Evolutionary conservation across 2,329 filamentous ascomycete species (phyloP), one percentile per base, ranked within the genome.

Genomic region (Calonectria honghensis): DNA sequence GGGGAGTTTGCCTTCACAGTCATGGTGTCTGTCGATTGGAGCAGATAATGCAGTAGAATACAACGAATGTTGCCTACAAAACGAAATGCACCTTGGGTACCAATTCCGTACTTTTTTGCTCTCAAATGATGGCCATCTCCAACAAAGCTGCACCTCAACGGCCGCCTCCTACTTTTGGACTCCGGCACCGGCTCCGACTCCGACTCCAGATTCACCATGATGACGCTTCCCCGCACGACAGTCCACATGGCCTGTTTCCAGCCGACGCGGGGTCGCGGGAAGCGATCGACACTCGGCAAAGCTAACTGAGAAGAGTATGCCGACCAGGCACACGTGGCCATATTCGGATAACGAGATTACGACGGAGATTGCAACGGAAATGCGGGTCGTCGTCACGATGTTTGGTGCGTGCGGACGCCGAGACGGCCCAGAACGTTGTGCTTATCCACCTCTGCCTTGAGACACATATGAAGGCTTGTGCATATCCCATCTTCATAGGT

Each of bases 231-330:
- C 57, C 57, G 57, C 57, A 63, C 39, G 20, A 27, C 32, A 24
- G 27, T 41, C 57, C 24, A 63, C 57, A 63, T 41, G 57, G 57
- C 24, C 24, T 61, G 24, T 61, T 61, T 27, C n/a, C 35, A 37
- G 35, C 57, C 57, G 57, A 41, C 57, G 57, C 57, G 57, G 35
- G 57, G 54, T 59, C n/a, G 54, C 31, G 54, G 54, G 57, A 39
- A 61, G 35, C 35, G 57, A 61, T 61, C 57, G 57, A 61, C 57
- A 11, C 7, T 61, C 57, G 57, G 57, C 57, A 61, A 61, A 13
- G 57, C 57, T 61, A 61, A 61, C 57, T 41, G 16, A 39, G 57
- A 61, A 61, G n/a, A 61, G 57, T 41, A 61, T 37, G 3, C 57
- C 35, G 57, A 16, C 57, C 35, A 61, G 57, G n/a, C 35, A 39